Evolutionary conservation across 2,329 filamentous ascomycete genomes (phyloP).

Genomic region (Arthrinium phaeospermum): DNA sequence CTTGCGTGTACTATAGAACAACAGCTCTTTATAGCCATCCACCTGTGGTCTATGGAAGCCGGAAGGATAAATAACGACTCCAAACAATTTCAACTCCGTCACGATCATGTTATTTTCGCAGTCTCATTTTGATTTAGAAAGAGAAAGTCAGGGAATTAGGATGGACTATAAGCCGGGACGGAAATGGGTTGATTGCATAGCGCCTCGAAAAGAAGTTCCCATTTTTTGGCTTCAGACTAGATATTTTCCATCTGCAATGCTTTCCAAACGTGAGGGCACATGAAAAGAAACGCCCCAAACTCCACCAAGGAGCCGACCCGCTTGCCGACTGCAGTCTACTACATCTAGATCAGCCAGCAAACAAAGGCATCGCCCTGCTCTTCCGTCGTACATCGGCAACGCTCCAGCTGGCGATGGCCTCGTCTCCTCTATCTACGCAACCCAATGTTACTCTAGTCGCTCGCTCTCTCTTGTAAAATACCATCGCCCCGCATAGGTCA

Average conservation of each 20-base stretch:
- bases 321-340: background rate
- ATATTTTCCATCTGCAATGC: constrained; percentile 14
- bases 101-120: background rate
- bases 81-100: constrained; percentile 5
- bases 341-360: constrained; percentile 3
- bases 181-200: background rate
- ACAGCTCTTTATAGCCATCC: background rate
- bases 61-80: background rate
- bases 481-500: background rate
- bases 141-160: background rate
- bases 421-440: background rate
- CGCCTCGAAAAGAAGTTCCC: constrained; percentile 5
- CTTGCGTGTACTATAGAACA: constrained; percentile 10
- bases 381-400: background rate
- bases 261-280: constrained; percentile 14
- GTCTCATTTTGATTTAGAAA: background rate
- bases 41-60: background rate
- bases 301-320: constrained; percentile 12
- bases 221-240: constrained; percentile 15
- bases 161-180: background rate
- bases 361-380: background rate
- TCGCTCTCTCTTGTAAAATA: background rate
- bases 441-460: background rate
- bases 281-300: constrained; percentile 19
- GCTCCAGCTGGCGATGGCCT: background rate